These are phyloP conservation scores for Crithidia expoeki DNA, from an alignment of 208 protist genomes.

Conservation along the genomic window DNA sequence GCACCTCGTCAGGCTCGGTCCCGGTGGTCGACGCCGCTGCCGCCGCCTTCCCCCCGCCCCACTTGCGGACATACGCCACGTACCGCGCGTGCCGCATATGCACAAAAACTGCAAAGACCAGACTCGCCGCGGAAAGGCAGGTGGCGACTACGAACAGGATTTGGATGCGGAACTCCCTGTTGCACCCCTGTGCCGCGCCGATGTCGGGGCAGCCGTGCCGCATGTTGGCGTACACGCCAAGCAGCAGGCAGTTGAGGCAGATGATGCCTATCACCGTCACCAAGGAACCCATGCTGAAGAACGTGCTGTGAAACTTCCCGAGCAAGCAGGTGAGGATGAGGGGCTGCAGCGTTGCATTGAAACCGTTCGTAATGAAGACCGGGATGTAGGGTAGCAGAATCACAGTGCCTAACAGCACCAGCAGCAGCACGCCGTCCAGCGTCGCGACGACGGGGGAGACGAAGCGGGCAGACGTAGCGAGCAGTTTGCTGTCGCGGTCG, in stretches of 20 bases:
- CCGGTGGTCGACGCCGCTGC: background rate
- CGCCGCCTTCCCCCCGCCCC: background rate
- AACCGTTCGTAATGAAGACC: conserved; percentile 57
- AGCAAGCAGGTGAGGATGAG: conserved; percentile 61
- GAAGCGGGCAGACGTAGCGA: conserved; percentile 42
- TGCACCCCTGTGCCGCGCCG: conserved; percentile 39
- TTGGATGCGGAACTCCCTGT: conserved; percentile 36
- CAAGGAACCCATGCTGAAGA: conserved; percentile 52
- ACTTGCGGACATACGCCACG: conserved; percentile 24
- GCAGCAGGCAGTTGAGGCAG: conserved; percentile 62
- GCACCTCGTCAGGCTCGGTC: conserved; percentile 13
- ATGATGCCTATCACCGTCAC: conserved; percentile 49
- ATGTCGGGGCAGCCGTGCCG: conserved; percentile 40
- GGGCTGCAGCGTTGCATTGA: conserved; percentile 43
- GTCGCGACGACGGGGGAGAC: conserved; percentile 33
- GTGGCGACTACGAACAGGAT: conserved; percentile 55
- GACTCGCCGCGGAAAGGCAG: conserved; percentile 33
- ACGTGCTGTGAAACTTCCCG: conserved; percentile 51
- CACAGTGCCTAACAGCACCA: conserved; percentile 41
- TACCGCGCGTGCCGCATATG: conserved; percentile 61
- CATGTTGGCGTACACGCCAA: conserved; percentile 54
- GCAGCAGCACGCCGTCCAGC: conserved; percentile 47
- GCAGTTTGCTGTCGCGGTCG: conserved; percentile 30
- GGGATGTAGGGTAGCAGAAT: conserved; percentile 61
- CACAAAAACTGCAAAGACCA: conserved; percentile 38